phyloP scores from a whole-genome alignment of 139 green algal genomes.

The Chlamydomonas sp. region DNA sequence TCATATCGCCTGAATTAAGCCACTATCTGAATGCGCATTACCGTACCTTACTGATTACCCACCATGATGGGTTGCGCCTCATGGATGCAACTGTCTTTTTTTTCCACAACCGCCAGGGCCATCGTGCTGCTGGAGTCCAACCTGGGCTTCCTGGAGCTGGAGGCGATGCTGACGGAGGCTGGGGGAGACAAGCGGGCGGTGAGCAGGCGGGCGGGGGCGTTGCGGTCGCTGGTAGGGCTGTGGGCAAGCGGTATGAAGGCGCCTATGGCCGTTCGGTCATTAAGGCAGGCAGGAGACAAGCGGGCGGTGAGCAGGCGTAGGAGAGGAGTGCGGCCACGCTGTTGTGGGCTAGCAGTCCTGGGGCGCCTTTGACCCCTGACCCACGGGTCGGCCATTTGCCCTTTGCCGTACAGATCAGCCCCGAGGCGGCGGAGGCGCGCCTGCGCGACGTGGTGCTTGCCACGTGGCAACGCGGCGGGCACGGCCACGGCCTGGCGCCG shows the following conservation, averaged over 20 bases:
- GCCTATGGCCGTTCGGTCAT: too few species aligned
- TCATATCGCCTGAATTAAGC: too few species aligned
- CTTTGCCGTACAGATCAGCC: constrained; percentile 13
- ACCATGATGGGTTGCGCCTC: too few species aligned
- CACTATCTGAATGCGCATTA: too few species aligned
- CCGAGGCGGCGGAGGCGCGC: constrained; percentile 17
- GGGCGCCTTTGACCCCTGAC: not conserved
- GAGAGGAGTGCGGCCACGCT: too few species aligned
- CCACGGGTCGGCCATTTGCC: not conserved
- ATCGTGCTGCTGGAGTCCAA: constrained; percentile 93
- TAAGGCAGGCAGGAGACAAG: too few species aligned
- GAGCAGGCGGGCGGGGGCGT: not conserved
- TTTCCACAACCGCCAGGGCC: constrained; percentile 50
- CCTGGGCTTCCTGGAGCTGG: constrained; percentile 81
- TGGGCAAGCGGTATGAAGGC: too few species aligned
- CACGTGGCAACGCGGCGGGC: constrained; percentile 1
- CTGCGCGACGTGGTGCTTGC: constrained; percentile 22
- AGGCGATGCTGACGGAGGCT: constrained; percentile 61
- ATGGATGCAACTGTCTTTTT: too few species aligned
- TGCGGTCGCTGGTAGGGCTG: not conserved
- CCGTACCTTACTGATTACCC: too few species aligned
- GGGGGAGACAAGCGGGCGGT: constrained; percentile 58
- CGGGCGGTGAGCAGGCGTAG: too few species aligned
- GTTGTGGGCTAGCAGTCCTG: not conserved
- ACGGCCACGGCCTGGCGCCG: too few species aligned